phyloP scores from a whole-genome alignment of 1,284 basidiomycete genomes.

The Ceratobasidium sp. region DNA sequence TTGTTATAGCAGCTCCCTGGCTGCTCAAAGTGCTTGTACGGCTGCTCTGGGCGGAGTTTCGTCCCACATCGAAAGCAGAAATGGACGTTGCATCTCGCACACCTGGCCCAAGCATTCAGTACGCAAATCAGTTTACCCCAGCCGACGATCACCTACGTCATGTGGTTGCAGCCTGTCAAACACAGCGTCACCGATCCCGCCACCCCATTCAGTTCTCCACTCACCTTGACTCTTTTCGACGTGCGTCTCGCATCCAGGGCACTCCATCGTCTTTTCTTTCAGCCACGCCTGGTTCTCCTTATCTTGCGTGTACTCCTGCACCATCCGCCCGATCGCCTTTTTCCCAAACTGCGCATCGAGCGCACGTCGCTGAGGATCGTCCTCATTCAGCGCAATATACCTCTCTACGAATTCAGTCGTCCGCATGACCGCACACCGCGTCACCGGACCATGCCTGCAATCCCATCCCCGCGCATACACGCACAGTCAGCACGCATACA shows the following conservation, averaged over 20 bases:
- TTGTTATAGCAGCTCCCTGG: constrained; percentile 71
- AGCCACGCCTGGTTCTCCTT: constrained; percentile 77
- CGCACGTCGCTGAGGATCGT: constrained; percentile 62
- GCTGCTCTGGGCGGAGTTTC: constrained; percentile 65
- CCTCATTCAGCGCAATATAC: constrained; percentile 70
- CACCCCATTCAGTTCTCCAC: constrained; percentile 77
- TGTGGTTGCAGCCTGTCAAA: constrained; percentile 47
- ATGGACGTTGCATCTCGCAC: constrained; percentile 74
- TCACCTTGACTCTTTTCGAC: constrained; percentile 72
- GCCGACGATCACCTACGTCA: constrained; percentile 25
- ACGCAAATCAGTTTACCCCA: constrained; percentile 1
- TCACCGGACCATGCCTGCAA: constrained; percentile 78
- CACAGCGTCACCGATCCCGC: background rate
- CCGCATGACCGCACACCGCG: constrained; percentile 72
- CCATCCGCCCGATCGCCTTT: constrained; percentile 68
- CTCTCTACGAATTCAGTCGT: constrained; percentile 72
- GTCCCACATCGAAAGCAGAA: constrained; percentile 84
- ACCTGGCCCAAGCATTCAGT: constrained; percentile 68
- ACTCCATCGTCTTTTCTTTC: constrained; percentile 74
- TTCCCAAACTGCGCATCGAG: constrained; percentile 76
- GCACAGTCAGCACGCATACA: constrained; percentile 7
- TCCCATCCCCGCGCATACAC: constrained; percentile 18
- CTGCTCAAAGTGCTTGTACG: constrained; percentile 78
- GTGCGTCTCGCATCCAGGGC: constrained; percentile 72
- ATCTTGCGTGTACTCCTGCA: constrained; percentile 74